These are phyloP conservation scores for Hypoxylon sp. DNA, from an alignment of 2,329 filamentous ascomycete species.

Conservation along the genomic window DNA sequence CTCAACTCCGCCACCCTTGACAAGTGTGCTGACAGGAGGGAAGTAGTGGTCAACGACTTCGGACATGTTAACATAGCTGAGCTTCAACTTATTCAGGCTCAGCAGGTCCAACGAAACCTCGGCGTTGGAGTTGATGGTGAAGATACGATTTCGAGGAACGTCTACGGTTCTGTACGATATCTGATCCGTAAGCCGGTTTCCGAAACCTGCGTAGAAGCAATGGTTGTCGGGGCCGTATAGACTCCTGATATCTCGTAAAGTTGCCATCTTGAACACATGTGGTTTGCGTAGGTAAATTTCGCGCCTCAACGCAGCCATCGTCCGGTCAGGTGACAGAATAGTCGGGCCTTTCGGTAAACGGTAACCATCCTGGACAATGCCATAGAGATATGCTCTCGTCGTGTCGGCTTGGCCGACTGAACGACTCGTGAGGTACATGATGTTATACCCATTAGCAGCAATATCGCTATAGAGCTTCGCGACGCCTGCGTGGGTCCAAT, in stretches of 20 bases:
- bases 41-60: slow-evolving; percentile 99
- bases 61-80: slow-evolving; percentile 96
- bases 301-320: slow-evolving; percentile 90
- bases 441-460: slow-evolving; percentile 95
- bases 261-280: slow-evolving; percentile 99
- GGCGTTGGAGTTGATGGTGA: slow-evolving; percentile 98
- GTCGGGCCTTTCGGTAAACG: slow-evolving; percentile 90
- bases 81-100: slow-evolving; percentile 93
- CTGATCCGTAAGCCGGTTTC: slow-evolving; percentile 95
- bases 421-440: slow-evolving; percentile 96
- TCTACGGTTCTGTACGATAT: slow-evolving; percentile 96
- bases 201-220: slow-evolving; percentile 97
- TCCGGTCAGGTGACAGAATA: slow-evolving; percentile 94
- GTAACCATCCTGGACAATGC: slow-evolving; percentile 89
- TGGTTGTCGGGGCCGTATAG: slow-evolving; percentile 83
- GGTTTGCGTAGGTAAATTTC: slow-evolving; percentile 97
- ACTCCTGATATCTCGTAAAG: slow-evolving; percentile 90
- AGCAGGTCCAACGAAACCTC: slow-evolving; percentile 93
- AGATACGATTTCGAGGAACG: slow-evolving; percentile 93
- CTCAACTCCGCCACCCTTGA: slow-evolving; percentile 91
- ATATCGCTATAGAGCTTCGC: slow-evolving; percentile 99
- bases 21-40: slow-evolving; percentile 87
- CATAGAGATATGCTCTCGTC: slow-evolving; percentile 89
- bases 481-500: slow-evolving; percentile 97
- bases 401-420: slow-evolving; percentile 94